Percentiles rank a stretch among this genome's conserved stretches.
These are phyloP conservation scores for Solanum pimpinellifolium DNA, from an alignment of 257 asterid species.

Conservation along the genomic window DNA sequence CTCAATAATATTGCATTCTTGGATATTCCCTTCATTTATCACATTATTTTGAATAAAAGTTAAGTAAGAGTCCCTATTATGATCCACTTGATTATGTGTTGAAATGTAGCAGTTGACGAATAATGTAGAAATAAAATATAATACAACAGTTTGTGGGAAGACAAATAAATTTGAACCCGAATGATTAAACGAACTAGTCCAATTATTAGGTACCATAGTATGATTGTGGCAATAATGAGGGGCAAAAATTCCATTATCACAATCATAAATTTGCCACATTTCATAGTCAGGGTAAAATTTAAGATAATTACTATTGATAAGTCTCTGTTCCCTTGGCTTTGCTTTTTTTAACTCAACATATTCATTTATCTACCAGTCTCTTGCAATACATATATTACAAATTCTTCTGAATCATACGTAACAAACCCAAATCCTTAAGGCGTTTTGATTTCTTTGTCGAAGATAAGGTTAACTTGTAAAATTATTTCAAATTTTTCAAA, in stretches of 20 bases:
- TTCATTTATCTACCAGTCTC: not conserved
- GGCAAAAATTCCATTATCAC: not conserved
- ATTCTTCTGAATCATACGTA: constrained; percentile 7
- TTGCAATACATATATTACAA: not conserved
- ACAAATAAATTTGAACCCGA: not conserved
- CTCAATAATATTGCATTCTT: not conserved
- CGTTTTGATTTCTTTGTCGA: not conserved
- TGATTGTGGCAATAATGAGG: not conserved
- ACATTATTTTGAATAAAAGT: not conserved
- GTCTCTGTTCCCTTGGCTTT: not conserved
- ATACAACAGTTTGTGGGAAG: not conserved
- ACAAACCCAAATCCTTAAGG: not conserved
- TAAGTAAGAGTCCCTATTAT: not conserved
- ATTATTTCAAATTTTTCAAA: constrained; percentile 1
- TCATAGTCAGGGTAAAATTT: not conserved
- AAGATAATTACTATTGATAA: not conserved
- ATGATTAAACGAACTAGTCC: not conserved
- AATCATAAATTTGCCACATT: not conserved
- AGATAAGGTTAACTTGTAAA: not conserved
- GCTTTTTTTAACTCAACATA: constrained; percentile 9
- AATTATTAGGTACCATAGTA: not conserved
- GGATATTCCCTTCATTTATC: not conserved
- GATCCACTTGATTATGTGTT: not conserved
- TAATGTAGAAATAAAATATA: not conserved
- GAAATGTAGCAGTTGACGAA: not conserved